Conservation (phyloP, 2,329 filamentous ascomycete genomes). For the Fusarium tuaranense region DNA sequence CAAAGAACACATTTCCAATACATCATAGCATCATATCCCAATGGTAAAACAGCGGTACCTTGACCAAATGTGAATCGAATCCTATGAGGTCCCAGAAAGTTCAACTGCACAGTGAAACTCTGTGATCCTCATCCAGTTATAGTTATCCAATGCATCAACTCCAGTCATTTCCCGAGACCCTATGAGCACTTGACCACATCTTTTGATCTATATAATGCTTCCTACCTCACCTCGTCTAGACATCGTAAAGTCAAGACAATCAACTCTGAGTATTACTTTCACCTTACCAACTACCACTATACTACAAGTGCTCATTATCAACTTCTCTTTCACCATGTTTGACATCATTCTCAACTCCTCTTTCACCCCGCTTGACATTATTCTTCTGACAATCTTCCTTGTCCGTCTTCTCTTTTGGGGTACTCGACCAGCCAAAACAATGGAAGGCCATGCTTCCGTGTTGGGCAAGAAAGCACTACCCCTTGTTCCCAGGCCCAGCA, state of each 20-base stretch:
- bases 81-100: neutral
- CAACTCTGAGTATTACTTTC: neutral
- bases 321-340: neutral
- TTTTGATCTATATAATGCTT: neutral
- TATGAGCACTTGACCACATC: neutral
- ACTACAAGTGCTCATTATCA: neutral
- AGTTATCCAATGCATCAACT: neutral
- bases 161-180: neutral
- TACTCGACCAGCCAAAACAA: neutral
- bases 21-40: too few species aligned
- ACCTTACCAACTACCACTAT: neutral
- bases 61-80: too few species aligned
- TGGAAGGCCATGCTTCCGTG: neutral
- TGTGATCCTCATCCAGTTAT: neutral
- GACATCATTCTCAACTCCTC: too few species aligned
- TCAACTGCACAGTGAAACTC: neutral
- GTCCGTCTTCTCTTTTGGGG: neutral
- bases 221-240: neutral
- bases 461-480: neutral
- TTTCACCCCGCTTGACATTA: neutral
- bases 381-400: neutral
- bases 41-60: too few species aligned
- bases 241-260: neutral
- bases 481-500: neutral
- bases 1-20: too few species aligned